A percentile compares a stretch with the other conserved stretches of the same genome.
These are phyloP conservation scores for Daldinia concentrica DNA, from an alignment of 495 filamentous ascomycete genomes.

Conservation along the genomic window DNA sequence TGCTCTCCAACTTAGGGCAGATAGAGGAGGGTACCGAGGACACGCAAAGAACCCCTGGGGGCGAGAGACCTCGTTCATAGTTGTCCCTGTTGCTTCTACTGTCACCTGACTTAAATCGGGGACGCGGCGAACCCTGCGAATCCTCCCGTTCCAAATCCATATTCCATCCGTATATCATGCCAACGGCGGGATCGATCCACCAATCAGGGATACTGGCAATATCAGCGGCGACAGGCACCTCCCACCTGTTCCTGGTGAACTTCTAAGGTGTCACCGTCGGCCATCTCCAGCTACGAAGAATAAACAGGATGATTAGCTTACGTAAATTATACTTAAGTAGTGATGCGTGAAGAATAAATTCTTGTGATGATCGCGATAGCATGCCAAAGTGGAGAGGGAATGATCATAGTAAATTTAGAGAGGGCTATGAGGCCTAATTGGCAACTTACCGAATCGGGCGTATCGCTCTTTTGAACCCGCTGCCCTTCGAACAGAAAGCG, in stretches of 20 bases:
- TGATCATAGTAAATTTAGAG: not conserved
- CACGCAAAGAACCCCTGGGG: conserved; percentile 1
- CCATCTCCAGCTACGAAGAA: conserved; percentile 83
- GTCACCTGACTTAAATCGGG: conserved; percentile 20
- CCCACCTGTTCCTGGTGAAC: conserved; percentile 99
- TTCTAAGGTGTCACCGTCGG: conserved; percentile 94
- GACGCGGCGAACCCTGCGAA: conserved; percentile 22
- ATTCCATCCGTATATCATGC: conserved; percentile 11
- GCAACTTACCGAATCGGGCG: conserved; percentile 84
- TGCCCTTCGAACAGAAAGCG: conserved; percentile 96
- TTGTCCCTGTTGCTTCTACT: conserved; percentile 13
- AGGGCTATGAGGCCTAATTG: not conserved
- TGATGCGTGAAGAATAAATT: not conserved
- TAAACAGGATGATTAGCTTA: conserved; percentile 17
- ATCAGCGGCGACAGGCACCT: conserved; percentile 56
- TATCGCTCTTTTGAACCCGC: conserved; percentile 87
- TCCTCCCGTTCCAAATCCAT: conserved; percentile 19
- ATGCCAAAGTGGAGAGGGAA: not conserved
- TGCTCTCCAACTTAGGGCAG: conserved; percentile 13
- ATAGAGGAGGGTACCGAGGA: conserved; percentile 5
- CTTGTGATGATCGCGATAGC: not conserved
- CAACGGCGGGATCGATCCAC: not conserved
- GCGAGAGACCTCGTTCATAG: conserved; percentile 21
- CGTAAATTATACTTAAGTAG: not conserved
- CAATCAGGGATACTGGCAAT: conserved; percentile 1